Base-by-base conservation (phyloP, 345 rosid species). In the Salix koriyanagi region DNA sequence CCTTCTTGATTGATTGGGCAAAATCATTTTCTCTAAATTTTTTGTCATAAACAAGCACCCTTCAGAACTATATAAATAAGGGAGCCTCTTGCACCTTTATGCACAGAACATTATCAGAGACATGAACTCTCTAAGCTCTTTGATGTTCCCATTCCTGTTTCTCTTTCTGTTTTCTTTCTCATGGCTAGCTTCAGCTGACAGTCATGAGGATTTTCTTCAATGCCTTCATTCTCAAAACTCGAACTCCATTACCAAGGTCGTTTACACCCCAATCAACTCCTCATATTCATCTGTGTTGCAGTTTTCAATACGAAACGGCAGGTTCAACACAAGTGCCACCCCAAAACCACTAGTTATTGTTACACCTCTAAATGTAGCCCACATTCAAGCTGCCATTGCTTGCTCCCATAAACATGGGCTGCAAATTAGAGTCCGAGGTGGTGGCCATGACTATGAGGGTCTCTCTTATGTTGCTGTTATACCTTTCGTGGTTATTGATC, bases 341-440 rank as follows among this genome's bases (percentile, higher is more conserved):
- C 80, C 73, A 16, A 72, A 76, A 46, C 83, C 77, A 25, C 50
- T 36, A 4, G 46, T 62, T 46, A 82, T 82, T 16, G 26, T 77
- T 11, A 67, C 75, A 10, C 83, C 80, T 4, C 5, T 11, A 3
- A 34, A 46, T 23, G 69, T 37, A 21, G 23, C 62, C 10, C 65
- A 81, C 4, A 18, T 81, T 62, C 70, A 37, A 32, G 71, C 79
- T 19, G 36, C 79, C 19, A 18, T 75, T 11, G 0, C 23, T 1
- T 80, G 79, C 25, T 30, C 61, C 39, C 23, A 18, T 10, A 30
- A 65, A 25, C 66, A 34, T 26, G 23, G 34, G 26, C n/a, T 72
- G 12, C 77, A 76, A 36, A 23, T 78, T 11, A 78, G 79, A 71
- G 44, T 75, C 28, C 79, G 81, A 32, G 73, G 84, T 46, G 79